Evolutionary conservation across 2,329 filamentous ascomycete genomes (phyloP), one percentile per base, ranked within the genome.

Genomic region (Purpureocillium takamizusanense): DNA sequence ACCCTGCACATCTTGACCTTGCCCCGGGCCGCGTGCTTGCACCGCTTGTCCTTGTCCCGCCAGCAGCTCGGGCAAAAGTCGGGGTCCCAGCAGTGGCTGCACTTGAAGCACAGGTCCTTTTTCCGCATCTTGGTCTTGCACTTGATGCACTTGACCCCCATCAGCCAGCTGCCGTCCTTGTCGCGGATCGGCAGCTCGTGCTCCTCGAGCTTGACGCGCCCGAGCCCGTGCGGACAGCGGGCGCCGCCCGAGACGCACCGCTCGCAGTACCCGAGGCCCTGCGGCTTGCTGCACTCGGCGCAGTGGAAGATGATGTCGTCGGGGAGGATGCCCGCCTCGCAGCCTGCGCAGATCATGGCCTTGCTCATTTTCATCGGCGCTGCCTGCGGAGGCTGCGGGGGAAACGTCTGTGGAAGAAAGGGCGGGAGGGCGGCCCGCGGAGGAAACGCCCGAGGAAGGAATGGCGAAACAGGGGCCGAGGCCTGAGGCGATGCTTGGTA

Each of bases 1-100:
- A 30, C 35, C 28, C n/a, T 18, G 35, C 35, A 36, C 35, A 36
- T 36, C 28, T 36, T 36, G 4, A 36, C 35, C 16, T 31, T 36
- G 25, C 35, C 25, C 35, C 18, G 7, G 35, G 14, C 14, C 10
- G 35, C 35, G 16, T 34, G 33, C 17, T 34, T 34, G 16, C 33
- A 34, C 7, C 33, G 33, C 33, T 23, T 23, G 13, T 11, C 17
- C 21, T 11, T 25, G 17, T 9, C 8, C 17, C 33, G 17, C 33
- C 16, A 34, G 21, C 33, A 34, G 16, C 12, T n/a, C 17, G 17
- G 17, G 33, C 33, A 34, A 4, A 34, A 17, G 33, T 23, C 17
- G 17, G 33, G 33, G 7, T 23, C 11, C 33, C 33, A 34, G n/a
- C 33, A 34, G 17, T 12, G 12, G 33, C 16, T 23, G 7, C 33